Conservation (phyloP, 1,139 yeast genomes). For the Kodamaea plutei region DNA sequence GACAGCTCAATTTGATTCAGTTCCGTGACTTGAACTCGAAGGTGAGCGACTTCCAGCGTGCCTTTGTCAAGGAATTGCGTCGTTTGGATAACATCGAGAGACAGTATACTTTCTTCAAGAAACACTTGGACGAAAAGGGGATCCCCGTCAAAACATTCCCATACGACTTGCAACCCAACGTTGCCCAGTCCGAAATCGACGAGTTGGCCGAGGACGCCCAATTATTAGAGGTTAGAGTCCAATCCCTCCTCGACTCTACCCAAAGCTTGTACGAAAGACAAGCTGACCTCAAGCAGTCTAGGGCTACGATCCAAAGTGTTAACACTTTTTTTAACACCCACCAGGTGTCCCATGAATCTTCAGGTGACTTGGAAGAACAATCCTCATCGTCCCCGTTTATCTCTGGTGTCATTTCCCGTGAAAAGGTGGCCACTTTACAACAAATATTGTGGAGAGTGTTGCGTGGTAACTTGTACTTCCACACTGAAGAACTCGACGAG, state of each 20-base stretch:
- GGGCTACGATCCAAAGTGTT: slow-evolving; percentile 51
- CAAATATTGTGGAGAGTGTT: slow-evolving; percentile 90
- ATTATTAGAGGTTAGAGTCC: slow-evolving; percentile 42
- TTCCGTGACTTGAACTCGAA: slow-evolving; percentile 67
- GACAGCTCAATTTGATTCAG: slow-evolving; percentile 61
- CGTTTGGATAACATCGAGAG: slow-evolving; percentile 66
- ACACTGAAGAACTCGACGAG: slow-evolving; percentile 62
- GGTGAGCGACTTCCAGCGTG: slow-evolving; percentile 67
- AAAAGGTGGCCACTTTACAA: slow-evolving; percentile 67
- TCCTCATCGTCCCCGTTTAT: slow-evolving; percentile 43
- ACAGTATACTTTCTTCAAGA: slow-evolving; percentile 51
- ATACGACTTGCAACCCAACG: slow-evolving; percentile 36
- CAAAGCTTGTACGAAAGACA: slow-evolving; percentile 33
- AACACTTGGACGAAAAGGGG: slow-evolving; percentile 45
- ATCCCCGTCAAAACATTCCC: slow-evolving; percentile 44
- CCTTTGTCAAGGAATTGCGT: slow-evolving; percentile 66
- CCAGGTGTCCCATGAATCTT: slow-evolving; percentile 13
- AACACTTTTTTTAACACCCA: slow-evolving; percentile 57
- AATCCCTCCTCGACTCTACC: slow-evolving; percentile 36
- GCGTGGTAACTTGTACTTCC: slow-evolving; percentile 83
- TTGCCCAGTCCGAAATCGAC: slow-evolving; percentile 66
- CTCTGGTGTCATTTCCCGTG: slow-evolving; percentile 78
- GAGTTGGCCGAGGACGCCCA: slow-evolving; percentile 67
- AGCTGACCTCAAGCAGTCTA: slow-evolving; percentile 35
- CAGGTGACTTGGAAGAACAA: slow-evolving; percentile 10